A percentile compares a stretch with the other conserved stretches of the same genome.
Conservation (phyloP, 768 basidiomycete genomes). For the Phlegmacium glaucopus region DNA sequence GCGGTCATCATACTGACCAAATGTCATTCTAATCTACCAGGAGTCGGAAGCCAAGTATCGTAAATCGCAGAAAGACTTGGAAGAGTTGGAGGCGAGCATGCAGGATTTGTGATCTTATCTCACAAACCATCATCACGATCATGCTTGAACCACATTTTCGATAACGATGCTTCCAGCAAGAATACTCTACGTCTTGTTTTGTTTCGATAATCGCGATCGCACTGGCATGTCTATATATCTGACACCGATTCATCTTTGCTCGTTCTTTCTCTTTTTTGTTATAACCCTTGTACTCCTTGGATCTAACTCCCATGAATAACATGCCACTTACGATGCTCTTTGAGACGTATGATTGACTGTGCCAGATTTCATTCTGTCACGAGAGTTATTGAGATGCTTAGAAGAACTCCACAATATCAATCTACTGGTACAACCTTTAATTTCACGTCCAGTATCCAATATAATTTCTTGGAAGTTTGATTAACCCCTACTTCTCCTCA, state of each 20-base stretch:
- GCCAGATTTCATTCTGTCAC: not conserved
- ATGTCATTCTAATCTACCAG: slow-evolving; percentile 34
- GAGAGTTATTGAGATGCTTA: too few relatives aligned
- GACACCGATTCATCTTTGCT: slow-evolving; percentile 2
- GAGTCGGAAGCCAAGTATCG: slow-evolving; percentile 70
- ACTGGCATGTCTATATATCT: not conserved
- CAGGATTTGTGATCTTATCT: slow-evolving; percentile 49
- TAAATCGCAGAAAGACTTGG: slow-evolving; percentile 74
- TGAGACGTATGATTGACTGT: not conserved
- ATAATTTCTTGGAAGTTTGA: too few relatives aligned
- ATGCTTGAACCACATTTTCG: not conserved
- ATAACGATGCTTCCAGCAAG: too few relatives aligned
- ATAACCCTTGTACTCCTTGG: slow-evolving; percentile 6
- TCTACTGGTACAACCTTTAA: not conserved
- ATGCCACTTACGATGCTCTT: slow-evolving; percentile 1
- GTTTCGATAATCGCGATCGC: not conserved
- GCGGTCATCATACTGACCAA: not conserved
- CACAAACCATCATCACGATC: not conserved
- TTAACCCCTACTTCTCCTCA: slow-evolving; percentile 36
- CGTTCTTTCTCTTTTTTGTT: slow-evolving; percentile 6
- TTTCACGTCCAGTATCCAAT: slow-evolving; percentile 2
- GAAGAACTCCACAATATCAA: too few relatives aligned
- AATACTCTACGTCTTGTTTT: not conserved
- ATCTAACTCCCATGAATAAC: slow-evolving; percentile 12
- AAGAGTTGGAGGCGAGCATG: slow-evolving; percentile 79